Conservation (phyloP, 306 rosid species). For the Prunus armeniaca region DNA sequence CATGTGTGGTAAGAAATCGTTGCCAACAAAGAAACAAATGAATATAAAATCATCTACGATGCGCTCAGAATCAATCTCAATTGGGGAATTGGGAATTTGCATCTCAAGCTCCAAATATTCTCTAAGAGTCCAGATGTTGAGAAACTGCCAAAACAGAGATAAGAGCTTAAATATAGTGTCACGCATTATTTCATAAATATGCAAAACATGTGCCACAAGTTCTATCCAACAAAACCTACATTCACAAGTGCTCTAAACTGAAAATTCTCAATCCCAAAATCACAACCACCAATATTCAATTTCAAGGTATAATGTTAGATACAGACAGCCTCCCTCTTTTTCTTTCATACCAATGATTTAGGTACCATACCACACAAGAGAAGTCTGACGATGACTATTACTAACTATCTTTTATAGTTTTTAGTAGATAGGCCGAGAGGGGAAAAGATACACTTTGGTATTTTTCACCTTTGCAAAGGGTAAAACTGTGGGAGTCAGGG, state of each 20-base stretch:
- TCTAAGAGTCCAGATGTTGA: constrained; percentile 90
- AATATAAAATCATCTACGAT: constrained; percentile 95
- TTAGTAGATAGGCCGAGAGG: not conserved
- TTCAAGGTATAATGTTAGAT: no score
- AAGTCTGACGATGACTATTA: not conserved
- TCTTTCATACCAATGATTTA: not conserved
- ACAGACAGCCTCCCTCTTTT: not conserved
- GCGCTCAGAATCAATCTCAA: constrained; percentile 75
- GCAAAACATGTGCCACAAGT: not conserved
- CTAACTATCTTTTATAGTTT: not conserved
- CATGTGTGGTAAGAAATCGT: constrained; percentile 98
- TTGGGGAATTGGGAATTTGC: constrained; percentile 67
- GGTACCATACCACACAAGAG: not conserved
- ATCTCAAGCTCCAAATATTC: constrained; percentile 89
- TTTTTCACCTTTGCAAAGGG: no score
- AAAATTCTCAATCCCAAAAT: not conserved
- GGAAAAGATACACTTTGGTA: no score
- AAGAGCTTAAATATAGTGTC: not conserved
- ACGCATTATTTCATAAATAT: not conserved
- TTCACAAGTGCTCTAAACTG: not conserved
- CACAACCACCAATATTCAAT: not conserved
- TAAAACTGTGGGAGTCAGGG: no score
- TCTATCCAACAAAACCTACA: not conserved
- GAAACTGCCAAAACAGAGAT: constrained; percentile 53
- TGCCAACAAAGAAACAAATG: constrained; percentile 93